phyloP scores from a whole-genome alignment of 345 rosid species.

The Dimocarpus longan region DNA sequence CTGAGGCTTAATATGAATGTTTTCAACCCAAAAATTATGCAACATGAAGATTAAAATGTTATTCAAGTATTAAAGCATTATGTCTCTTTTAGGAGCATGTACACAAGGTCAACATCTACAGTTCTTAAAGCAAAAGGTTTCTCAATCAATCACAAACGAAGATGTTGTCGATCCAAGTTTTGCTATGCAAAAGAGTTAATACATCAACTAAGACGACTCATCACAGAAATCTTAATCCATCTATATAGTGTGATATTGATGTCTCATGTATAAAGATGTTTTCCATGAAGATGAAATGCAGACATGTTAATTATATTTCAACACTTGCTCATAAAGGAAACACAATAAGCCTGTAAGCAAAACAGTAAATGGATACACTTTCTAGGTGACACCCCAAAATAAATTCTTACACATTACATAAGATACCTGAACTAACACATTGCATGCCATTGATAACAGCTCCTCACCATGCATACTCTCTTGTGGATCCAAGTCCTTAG shows the following conservation, averaged over 20 bases:
- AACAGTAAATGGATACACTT: background rate
- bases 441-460: constrained; percentile 73
- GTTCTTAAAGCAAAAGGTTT: background rate
- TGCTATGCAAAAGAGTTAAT: background rate
- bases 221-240: background rate
- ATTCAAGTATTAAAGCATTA: background rate
- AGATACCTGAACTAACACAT: constrained; percentile 82
- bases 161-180: background rate
- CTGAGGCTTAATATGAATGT: background rate
- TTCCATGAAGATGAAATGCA: background rate
- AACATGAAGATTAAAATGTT: background rate
- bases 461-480: constrained; percentile 97
- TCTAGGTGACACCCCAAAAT: background rate
- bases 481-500: constrained; percentile 89
- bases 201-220: background rate
- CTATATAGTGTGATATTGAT: background rate
- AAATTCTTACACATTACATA: background rate
- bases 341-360: background rate
- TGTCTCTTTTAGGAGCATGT: background rate
- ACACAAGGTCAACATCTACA: background rate
- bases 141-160: background rate
- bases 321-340: background rate
- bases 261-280: background rate
- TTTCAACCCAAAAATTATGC: background rate
- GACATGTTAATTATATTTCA: background rate